A percentile compares a stretch with the other conserved stretches of the same genome.
Evolutionary conservation across 306 rosid species (phyloP).

Genomic region (Quercus suber): DNA sequence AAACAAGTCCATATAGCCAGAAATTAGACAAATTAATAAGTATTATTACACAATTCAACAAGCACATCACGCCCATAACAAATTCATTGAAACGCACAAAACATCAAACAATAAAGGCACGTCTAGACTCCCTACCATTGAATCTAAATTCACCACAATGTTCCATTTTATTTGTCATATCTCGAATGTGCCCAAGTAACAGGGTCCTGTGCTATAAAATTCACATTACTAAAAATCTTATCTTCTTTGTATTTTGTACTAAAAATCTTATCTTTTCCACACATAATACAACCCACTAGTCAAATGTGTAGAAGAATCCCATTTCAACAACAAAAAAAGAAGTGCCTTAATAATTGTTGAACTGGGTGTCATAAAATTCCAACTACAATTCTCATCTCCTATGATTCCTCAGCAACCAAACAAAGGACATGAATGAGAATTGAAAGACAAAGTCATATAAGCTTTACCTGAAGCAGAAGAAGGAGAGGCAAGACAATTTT

Average conservation of each 20-base stretch:
- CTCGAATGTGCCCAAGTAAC: background rate
- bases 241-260: background rate
- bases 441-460: background rate
- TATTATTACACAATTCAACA: background rate
- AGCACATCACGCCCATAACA: background rate
- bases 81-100: background rate
- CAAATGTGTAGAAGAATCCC: background rate
- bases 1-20: background rate
- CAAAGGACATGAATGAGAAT: background rate
- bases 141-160: background rate
- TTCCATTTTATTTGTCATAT: background rate
- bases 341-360: background rate
- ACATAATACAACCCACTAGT: background rate
- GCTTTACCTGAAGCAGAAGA: conserved; percentile 42
- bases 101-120: background rate
- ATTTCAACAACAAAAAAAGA: background rate
- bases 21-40: background rate
- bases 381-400: background rate
- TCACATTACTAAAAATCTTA: background rate
- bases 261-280: too few species aligned
- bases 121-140: background rate
- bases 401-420: background rate
- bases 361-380: background rate
- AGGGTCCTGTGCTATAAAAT: background rate
- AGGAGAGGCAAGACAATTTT: conserved; percentile 45